Conservation (phyloP, 495 filamentous ascomycete species). For the Podospora bellae-mahoneyi region DNA sequence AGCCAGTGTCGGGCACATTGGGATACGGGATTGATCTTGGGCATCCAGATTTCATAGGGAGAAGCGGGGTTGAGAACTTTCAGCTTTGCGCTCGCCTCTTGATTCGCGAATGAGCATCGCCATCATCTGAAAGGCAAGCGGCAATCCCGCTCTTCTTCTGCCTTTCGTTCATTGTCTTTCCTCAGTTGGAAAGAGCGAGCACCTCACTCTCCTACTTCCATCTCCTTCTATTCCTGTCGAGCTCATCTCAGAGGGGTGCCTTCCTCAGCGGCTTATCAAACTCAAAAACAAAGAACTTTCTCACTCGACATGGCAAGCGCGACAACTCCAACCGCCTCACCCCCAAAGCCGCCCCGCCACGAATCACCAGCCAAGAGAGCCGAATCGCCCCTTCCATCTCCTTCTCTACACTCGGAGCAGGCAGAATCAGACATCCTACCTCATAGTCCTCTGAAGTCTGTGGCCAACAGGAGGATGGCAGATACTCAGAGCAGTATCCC, state of each 20-base stretch:
- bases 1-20: constrained; percentile 5
- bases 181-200: background rate
- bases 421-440: constrained; percentile 4
- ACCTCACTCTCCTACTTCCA: background rate
- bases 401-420: constrained; percentile 14
- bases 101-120: constrained; percentile 12
- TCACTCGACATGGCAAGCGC: constrained; percentile 24
- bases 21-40: constrained; percentile 21
- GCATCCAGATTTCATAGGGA: constrained; percentile 13
- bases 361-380: constrained; percentile 15
- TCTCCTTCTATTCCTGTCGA: background rate
- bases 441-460: constrained; percentile 12
- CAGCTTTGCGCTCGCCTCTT: background rate
- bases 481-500: constrained; percentile 14
- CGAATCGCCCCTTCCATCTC: constrained; percentile 25
- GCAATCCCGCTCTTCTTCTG: background rate
- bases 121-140: constrained; percentile 9
- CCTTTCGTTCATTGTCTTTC: background rate
- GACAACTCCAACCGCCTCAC: constrained; percentile 18
- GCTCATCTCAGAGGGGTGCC: background rate
- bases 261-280: background rate
- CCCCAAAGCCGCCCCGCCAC: constrained; percentile 17
- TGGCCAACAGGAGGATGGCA: constrained; percentile 23
- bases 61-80: constrained; percentile 17
- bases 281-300: background rate